Evolutionary conservation across 176 grass and related monocot genomes (phyloP).

Genomic region (Oryza australiensis): DNA sequence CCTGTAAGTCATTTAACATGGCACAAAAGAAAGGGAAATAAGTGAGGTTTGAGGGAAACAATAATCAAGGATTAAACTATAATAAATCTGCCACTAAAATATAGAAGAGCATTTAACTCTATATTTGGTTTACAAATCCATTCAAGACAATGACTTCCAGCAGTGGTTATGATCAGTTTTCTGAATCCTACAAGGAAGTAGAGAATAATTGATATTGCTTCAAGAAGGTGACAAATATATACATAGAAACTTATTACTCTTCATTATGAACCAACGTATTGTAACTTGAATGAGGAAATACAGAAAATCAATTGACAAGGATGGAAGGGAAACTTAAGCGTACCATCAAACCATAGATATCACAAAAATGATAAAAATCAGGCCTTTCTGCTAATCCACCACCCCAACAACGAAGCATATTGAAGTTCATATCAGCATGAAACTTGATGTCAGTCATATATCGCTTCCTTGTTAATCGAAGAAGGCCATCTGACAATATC

Average conservation of each 20-base stretch:
- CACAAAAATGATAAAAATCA: constrained; percentile 89
- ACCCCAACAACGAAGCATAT: constrained; percentile 98
- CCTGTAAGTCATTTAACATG: constrained; percentile 23
- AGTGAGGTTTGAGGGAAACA: not conserved
- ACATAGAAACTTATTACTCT: constrained; percentile 1
- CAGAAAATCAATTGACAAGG: constrained; percentile 1
- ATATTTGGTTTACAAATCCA: constrained; percentile 9
- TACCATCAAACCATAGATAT: constrained; percentile 93
- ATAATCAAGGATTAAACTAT: constrained; percentile 17
- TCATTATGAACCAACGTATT: not conserved
- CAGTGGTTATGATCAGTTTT: constrained; percentile 20
- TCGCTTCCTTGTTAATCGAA: constrained; percentile 79
- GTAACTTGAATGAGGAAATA: constrained; percentile 13
- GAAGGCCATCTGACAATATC: constrained; percentile 95
- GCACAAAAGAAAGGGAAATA: not conserved
- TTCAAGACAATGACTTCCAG: constrained; percentile 8
- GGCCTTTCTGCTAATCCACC: constrained; percentile 89
- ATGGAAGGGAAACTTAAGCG: constrained; percentile 19
- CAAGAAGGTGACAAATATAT: not conserved
- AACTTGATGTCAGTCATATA: constrained; percentile 97
- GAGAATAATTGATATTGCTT: not conserved
- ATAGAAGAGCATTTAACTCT: not conserved
- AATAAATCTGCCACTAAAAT: not conserved
- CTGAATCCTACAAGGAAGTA: not conserved
- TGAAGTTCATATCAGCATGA: constrained; percentile 96